Evolutionary conservation across 805 yeast genomes (phyloP), one percentile per base, ranked within the genome.

Genomic region (Metschnikowia dekortorum): DNA sequence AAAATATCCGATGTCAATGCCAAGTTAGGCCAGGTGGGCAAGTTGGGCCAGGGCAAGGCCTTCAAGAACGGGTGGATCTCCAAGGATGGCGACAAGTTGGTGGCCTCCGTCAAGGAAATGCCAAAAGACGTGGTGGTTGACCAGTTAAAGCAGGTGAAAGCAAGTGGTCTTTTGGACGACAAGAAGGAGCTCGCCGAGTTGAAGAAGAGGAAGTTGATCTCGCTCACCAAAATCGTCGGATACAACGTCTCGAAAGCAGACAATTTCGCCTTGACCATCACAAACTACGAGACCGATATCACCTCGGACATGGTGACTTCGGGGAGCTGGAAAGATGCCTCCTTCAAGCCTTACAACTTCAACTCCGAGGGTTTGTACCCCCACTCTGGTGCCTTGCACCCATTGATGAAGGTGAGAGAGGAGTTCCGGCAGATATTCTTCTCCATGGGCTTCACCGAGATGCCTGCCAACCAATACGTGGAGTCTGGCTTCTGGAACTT

Each of bases 401-500:
- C 99, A 35, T 80, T 94, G 63, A 89, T 84, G 76, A 94, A 94
- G 71, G 98, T 94, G 52, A 83, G 97, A 65, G 97, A 92, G 71
- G 99, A 94, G 71, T 94, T 94, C 74, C 82, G 99, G 74, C 96
- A 91, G 70, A 92, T 94, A 65, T 94, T 94, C 82, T 92, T 94
- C 74, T 84, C 94, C 36, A 84, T 94, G 91, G 99, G 99, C 7
- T 94, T 94, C 83, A 83, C 94, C 30, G 99, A 94, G 75, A 94
- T 94, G 99, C 97, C 99, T 53, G 86, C 99, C 28, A 92, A 92
- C 70, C 97, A 92, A 70, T 94, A 91, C 68, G 99, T 94, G 47
- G 99, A 94, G 67, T 82, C 94, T 14, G 98, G 98, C 4, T 94
- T 94, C 83, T 94, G 99, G 99, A 94, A 94, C 73, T 94, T 94